Evolutionary conservation across 768 basidiomycete genomes (phyloP).

Genomic region (Hericium alpestre): DNA sequence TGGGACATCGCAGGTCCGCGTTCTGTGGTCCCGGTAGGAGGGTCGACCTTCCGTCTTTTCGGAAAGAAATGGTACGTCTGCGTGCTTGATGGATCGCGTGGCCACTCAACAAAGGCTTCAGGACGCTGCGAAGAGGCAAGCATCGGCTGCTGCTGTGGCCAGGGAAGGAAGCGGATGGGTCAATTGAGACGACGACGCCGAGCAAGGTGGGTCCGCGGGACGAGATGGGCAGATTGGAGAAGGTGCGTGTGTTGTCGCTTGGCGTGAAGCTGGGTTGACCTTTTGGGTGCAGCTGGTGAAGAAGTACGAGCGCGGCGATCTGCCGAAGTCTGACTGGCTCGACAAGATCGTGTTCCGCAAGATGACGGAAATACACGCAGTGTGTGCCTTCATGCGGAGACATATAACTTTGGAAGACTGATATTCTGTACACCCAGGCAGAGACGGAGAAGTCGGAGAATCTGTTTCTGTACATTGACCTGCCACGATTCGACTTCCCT

Average conservation of each 20-base stretch:
- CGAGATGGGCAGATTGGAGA: slow-evolving; percentile 93
- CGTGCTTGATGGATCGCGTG: neutral
- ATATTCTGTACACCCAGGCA: slow-evolving; percentile 33
- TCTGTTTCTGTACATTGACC: slow-evolving; percentile 90
- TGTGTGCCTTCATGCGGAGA: slow-evolving; percentile 25
- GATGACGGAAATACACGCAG: slow-evolving; percentile 91
- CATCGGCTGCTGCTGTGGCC: slow-evolving; percentile 82
- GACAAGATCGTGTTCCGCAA: slow-evolving; percentile 88
- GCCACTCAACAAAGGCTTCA: slow-evolving; percentile 18
- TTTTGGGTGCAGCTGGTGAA: slow-evolving; percentile 59
- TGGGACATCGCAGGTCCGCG: slow-evolving; percentile 90
- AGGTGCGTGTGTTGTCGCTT: slow-evolving; percentile 34
- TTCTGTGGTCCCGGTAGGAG: slow-evolving; percentile 74
- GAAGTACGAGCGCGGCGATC: slow-evolving; percentile 90
- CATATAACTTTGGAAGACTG: neutral
- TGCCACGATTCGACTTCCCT: slow-evolving; percentile 95
- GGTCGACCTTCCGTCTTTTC: slow-evolving; percentile 83
- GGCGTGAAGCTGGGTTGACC: neutral
- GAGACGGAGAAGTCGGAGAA: slow-evolving; percentile 89
- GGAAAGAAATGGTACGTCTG: slow-evolving; percentile 76
- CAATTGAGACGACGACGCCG: slow-evolving; percentile 71
- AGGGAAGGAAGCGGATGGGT: slow-evolving; percentile 77
- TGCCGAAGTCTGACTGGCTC: slow-evolving; percentile 92
- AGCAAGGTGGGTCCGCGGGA: slow-evolving; percentile 75
- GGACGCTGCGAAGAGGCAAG: slow-evolving; percentile 85